These are phyloP conservation scores for Lepidium sativum DNA, from an alignment of 345 rosid species.

Conservation along the genomic window DNA sequence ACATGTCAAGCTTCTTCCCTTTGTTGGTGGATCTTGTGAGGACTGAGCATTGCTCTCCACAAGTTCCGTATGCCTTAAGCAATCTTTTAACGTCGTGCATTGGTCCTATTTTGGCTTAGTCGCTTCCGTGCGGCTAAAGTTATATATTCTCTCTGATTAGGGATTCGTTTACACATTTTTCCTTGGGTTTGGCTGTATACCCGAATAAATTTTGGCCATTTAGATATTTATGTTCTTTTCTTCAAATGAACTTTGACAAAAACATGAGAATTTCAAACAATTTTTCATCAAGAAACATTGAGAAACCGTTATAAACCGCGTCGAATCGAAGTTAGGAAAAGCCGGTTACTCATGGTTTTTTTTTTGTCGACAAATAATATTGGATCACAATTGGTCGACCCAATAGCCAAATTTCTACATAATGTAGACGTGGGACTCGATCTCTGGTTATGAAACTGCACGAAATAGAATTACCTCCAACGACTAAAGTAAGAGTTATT, in stretches of 20 bases:
- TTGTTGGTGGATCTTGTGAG: slow-evolving; percentile 71
- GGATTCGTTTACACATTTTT: background rate
- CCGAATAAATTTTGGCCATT: slow-evolving; percentile 23
- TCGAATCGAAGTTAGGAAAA: background rate
- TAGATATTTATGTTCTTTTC: slow-evolving; percentile 2
- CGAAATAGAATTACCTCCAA: too few species aligned
- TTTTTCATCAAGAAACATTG: too few species aligned
- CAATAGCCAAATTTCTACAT: too few species aligned
- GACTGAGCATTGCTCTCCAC: slow-evolving; percentile 80
- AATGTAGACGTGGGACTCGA: too few species aligned
- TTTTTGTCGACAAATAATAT: too few species aligned
- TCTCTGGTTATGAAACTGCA: too few species aligned
- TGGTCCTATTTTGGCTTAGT: slow-evolving; percentile 48
- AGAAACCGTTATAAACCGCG: too few species aligned
- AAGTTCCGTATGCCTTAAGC: slow-evolving; percentile 54
- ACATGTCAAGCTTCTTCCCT: slow-evolving; percentile 53
- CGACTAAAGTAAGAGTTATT: too few species aligned
- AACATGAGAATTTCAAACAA: background rate
- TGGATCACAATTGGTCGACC: too few species aligned
- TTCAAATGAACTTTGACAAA: background rate
- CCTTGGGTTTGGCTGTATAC: slow-evolving; percentile 2
- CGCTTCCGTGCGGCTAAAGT: slow-evolving; percentile 5
- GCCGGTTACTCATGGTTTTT: too few species aligned
- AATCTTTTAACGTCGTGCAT: slow-evolving; percentile 70
- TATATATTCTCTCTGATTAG: background rate